phyloP scores from a whole-genome alignment of 305 asterid species.

The Euphrasia arctica region DNA sequence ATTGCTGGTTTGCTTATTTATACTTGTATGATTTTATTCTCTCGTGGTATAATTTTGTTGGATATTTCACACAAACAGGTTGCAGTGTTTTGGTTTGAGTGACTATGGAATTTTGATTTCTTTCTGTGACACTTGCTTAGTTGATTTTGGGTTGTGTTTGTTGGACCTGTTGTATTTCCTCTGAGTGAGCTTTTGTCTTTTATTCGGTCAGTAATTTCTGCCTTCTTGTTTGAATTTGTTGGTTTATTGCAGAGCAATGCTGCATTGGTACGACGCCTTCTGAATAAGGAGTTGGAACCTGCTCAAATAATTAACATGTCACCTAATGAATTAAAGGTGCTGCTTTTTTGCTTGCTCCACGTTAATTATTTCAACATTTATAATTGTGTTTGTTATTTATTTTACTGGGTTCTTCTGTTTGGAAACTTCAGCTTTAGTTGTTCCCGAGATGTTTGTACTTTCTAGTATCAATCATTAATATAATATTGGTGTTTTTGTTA shows the following conservation, averaged over 20 bases:
- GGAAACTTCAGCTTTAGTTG: background rate
- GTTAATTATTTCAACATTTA: too few species aligned
- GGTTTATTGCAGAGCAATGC: slow-evolving; percentile 47
- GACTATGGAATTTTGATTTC: background rate
- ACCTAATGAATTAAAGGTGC: slow-evolving; percentile 77
- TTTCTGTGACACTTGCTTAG: background rate
- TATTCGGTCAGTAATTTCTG: slow-evolving; percentile 13
- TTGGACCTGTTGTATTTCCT: slow-evolving; percentile 6
- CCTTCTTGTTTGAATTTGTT: slow-evolving; percentile 21
- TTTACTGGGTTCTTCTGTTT: background rate
- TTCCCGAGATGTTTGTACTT: slow-evolving; percentile 14
- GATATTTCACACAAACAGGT: slow-evolving; percentile 3
- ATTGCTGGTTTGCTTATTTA: slow-evolving; percentile 14
- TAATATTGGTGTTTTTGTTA: slow-evolving; percentile 2
- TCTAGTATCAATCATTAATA: too few species aligned
- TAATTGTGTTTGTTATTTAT: slow-evolving; percentile 3
- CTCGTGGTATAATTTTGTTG: slow-evolving; percentile 3
- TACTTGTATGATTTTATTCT: slow-evolving; percentile 15
- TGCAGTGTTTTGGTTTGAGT: slow-evolving; percentile 17
- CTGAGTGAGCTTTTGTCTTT: background rate
- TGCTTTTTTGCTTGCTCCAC: slow-evolving; percentile 15
- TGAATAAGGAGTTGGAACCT: slow-evolving; percentile 79
- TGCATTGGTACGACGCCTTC: slow-evolving; percentile 60
- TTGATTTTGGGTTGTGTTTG: background rate
- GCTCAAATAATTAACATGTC: slow-evolving; percentile 67